Base-by-base conservation (phyloP, 2,329 filamentous ascomycete genomes). In the Venturia pyrina region DNA sequence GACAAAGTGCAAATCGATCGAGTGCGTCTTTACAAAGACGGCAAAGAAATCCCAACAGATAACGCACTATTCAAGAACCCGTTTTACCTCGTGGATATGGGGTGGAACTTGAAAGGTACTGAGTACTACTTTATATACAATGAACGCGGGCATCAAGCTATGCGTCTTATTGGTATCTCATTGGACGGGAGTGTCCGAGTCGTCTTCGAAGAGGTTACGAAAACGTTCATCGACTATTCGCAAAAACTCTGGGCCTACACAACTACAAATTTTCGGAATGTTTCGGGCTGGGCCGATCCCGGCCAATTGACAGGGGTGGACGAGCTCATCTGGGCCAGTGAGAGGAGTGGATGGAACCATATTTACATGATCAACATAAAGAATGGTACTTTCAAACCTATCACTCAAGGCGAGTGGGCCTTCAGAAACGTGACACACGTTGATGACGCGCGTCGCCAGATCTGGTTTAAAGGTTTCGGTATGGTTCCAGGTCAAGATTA, bases 341-440 rank as follows among this genome's bases (percentile, higher is more conserved):
- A 73, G 62, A 69, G 70, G 41, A 70, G 72, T 62, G 71, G 71
- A 17, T 72, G 71, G 71, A 72, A 73, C 57, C 71, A 73, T 63
- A 69, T 73, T 24, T 73, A 73, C 43, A 68, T 72, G 8, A 70
- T 69, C 68, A 70, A 72, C 62, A 59, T 71, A 50, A 64, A 68
- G 50, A 70, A 57, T 80, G 28, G 78, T 78, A 67, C 70, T 70
- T 56, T 76, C 71, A 67, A 74, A 69, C 43, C 72, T 71, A 72
- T 75, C 71, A 70, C 72, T 67, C 3, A 80, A 77, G 63, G 78
- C 77, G 56, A 78, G 75, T 73, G 70, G 69, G 61, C 70, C 17
- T 67, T 73, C 50, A 70, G 69, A 15, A 69, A 66, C 2, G 69
- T 72, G 8, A 70, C 72, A 56, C 68, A 68, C n/a, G 67, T 72